Evolutionary conservation across 1,284 basidiomycete species (phyloP), one percentile per base, ranked within the genome.

Genomic region (Tausonia pullulans): DNA sequence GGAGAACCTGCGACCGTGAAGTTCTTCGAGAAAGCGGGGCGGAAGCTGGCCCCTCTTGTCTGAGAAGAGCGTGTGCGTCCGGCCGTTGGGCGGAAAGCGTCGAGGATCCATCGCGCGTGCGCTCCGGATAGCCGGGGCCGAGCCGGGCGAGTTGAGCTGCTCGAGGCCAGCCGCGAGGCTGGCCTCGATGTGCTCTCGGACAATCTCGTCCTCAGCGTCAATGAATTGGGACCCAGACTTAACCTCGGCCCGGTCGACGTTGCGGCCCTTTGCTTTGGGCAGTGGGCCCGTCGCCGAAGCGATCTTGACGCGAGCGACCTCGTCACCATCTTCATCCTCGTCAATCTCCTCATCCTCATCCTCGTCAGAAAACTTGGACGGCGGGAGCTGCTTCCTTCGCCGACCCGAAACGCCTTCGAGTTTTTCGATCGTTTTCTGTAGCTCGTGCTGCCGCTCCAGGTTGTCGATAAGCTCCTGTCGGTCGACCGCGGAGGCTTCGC

Each of bases 191-290:
- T 92, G 88, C 69, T 87, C 85, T 69, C 87, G 82, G 4, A 88
- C 89, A 67, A 85, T 81, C n/a, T 85, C 87, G 67, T 93, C 91
- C 68, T 92, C 88, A 5, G 90, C 91, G 73, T 93, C 90, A 83
- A 89, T 85, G 71, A 94, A 94, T 71, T 93, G 91, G 5, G 88
- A 91, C 0, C 75, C 82, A 3, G 83, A 81, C 62, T 71, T 70
- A 55, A 66, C 54, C 7, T 67, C 63, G 75, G 71, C 64, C 72
- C 74, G 58, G 53, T 56, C 55, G 16, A 51, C 50, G 41, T 64
- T 65, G 56, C 27, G 27, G 27, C 27, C 27, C 68, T 58, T 13
- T 58, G 55, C 54, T 60, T 59, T 49, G 56, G 61, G 62, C 55
- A 45, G 2, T 60, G 27, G 27, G 27, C 27, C 60, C 63, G 65